A percentile compares a stretch with the other conserved stretches of the same genome.
Evolutionary conservation across 768 basidiomycete genomes (phyloP).

Genomic region (Panaeolus cyanescens): DNA sequence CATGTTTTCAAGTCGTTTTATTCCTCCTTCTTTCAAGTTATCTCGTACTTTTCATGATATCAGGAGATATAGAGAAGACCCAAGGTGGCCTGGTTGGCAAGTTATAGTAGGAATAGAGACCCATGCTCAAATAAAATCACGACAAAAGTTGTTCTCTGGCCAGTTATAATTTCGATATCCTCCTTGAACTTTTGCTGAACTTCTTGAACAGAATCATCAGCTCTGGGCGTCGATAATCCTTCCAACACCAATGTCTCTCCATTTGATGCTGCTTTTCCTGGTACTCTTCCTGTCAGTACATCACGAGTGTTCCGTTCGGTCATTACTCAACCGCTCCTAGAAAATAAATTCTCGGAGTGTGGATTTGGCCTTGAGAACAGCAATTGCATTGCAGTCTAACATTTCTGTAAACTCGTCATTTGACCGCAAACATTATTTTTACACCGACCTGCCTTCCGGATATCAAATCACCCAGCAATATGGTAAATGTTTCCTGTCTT

Average conservation of each 20-base stretch:
- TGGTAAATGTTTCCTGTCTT: constrained; percentile 41
- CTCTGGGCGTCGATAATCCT: constrained; percentile 41
- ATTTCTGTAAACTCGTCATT: constrained; percentile 79
- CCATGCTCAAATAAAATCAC: constrained; percentile 90
- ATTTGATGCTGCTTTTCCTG: constrained; percentile 92
- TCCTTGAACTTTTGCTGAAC: not conserved
- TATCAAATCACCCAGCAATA: constrained; percentile 99
- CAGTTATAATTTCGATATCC: constrained; percentile 27
- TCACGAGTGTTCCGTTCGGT: not conserved
- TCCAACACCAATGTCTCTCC: constrained; percentile 76
- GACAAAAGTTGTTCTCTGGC: constrained; percentile 86
- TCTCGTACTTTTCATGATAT: constrained; percentile 33
- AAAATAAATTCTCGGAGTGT: constrained; percentile 70
- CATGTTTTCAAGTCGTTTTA: constrained; percentile 17
- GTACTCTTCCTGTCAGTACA: constrained; percentile 80
- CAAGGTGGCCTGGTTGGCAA: constrained; percentile 84
- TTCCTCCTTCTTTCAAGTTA: constrained; percentile 7
- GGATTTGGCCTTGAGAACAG: constrained; percentile 77
- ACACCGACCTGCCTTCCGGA: constrained; percentile 89
- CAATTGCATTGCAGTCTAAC: constrained; percentile 69
- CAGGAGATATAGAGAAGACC: constrained; percentile 34
- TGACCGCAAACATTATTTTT: constrained; percentile 98
- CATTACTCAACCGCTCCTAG: constrained; percentile 29
- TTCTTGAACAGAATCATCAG: constrained; percentile 35
- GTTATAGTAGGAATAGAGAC: constrained; percentile 94